Base-by-base conservation (phyloP, 2,329 filamentous ascomycete genomes). In the Purpureocillium lavendulum region DNA sequence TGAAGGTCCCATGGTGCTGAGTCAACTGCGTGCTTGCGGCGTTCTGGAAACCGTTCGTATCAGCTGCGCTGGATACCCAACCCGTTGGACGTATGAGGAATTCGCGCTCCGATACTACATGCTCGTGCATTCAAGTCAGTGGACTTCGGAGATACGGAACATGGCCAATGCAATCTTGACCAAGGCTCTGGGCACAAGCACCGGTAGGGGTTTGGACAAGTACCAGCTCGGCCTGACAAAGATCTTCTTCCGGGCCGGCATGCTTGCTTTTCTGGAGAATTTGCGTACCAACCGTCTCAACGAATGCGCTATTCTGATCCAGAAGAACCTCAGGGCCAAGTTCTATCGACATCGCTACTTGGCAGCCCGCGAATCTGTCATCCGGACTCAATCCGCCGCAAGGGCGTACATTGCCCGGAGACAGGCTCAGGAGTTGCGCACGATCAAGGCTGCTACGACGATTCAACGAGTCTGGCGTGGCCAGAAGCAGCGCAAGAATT, bases 211-310 rank as follows among this genome's bases (percentile, higher is more conserved):
- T 35, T 66, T 82, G 39, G 92, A 97, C 68, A 98, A 95, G 65
- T 98, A 97, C 59, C 92, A 98, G 66, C 77, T 98, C 48, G 92
- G 92, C 66, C 71, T 97, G 49, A 97, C 90, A 38, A 98, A 98
- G 70, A 96, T 98, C 58, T 98, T 98, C 70, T 98, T 98, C 80
- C 84, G 92, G 44, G 92, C 92, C 40, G 92, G 92, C 62, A 98
- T 98, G 92, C 81, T 98, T 52, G 92, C 92, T 7, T 96, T 96
- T 68, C 70, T 98, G 37, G 92, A 98, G 66, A 96, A 96, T 50
- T 73, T 96, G 48, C 81, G 92, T 43, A 96, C 92, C 11, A 87
- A 75, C 49, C 82, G 89, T 43, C 74, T 98, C 57, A 97, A 94
- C 58, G 85, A 88, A 49, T 94, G 89, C 50, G 92, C 92, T 11